These are phyloP conservation scores for Xylariaceae sp. DNA, from an alignment of 2,329 filamentous ascomycete species.

Conservation along the genomic window DNA sequence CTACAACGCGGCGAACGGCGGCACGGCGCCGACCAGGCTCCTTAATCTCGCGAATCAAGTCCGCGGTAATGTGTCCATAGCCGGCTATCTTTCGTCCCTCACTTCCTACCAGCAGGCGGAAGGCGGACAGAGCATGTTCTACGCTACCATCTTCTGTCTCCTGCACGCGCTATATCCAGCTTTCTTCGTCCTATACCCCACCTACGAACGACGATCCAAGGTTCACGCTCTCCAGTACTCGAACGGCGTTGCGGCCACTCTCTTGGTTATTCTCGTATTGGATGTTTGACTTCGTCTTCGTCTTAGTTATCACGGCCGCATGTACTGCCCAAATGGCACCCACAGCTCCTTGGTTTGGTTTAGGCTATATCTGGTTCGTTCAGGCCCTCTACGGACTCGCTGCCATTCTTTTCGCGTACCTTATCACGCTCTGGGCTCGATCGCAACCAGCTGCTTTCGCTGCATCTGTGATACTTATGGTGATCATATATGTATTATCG, in stretches of 20 bases:
- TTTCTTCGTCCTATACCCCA: slow-evolving; percentile 69
- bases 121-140: slow-evolving; percentile 26
- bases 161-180: slow-evolving; percentile 62
- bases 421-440: slow-evolving; percentile 62
- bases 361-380: slow-evolving; percentile 65
- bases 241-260: slow-evolving; percentile 65
- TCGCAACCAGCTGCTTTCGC: slow-evolving; percentile 68
- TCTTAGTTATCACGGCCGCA: slow-evolving; percentile 45
- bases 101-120: slow-evolving; percentile 21
- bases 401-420: slow-evolving; percentile 61
- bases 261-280: slow-evolving; percentile 68
- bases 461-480: slow-evolving; percentile 43
- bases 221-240: slow-evolving; percentile 69
- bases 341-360: slow-evolving; percentile 56
- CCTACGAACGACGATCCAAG: slow-evolving; percentile 61
- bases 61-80: slow-evolving; percentile 21
- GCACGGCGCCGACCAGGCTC: slow-evolving; percentile 2
- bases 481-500: slow-evolving; percentile 31
- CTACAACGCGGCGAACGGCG: slow-evolving; percentile 5
- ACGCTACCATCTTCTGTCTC: slow-evolving; percentile 34
- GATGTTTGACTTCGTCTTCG: slow-evolving; percentile 64
- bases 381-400: slow-evolving; percentile 66
- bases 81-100: slow-evolving; percentile 13
- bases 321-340: slow-evolving; percentile 59
- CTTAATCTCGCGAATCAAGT: slow-evolving; percentile 29